A percentile compares a stretch with the other conserved stretches of the same genome.
phyloP scores from a whole-genome alignment of 148 eudicot genomes.

The Polygonum aviculare region DNA sequence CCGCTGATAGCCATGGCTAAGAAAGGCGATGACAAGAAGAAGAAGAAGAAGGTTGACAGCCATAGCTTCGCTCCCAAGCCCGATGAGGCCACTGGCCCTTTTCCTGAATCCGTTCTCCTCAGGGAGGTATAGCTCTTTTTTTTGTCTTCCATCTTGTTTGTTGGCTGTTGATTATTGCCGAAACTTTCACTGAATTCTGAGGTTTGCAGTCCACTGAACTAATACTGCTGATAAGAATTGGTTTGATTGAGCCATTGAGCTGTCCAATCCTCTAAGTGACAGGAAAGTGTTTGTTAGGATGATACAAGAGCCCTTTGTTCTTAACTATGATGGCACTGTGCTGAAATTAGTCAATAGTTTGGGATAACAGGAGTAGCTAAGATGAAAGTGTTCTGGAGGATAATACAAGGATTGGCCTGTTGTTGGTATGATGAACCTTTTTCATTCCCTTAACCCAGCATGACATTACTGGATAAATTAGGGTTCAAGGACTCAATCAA shows the following conservation, averaged over 20 bases:
- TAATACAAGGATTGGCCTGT: not conserved
- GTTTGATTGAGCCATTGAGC: not conserved
- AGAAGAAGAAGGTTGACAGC: slow-evolving; percentile 34
- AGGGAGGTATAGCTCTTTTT: slow-evolving; percentile 35
- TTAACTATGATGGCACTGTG: not conserved
- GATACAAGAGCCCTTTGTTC: too few relatives aligned
- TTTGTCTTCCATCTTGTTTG: not conserved
- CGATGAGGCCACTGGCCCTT: slow-evolving; percentile 77
- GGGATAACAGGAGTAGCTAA: not conserved
- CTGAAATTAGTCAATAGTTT: not conserved
- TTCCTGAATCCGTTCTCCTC: slow-evolving; percentile 80
- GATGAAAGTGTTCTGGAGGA: not conserved
- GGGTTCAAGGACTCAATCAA: not conserved
- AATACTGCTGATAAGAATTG: not conserved
- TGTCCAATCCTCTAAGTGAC: not conserved
- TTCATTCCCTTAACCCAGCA: not conserved
- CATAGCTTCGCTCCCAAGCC: slow-evolving; percentile 62
- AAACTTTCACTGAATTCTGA: too few relatives aligned
- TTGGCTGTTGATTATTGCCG: not conserved
- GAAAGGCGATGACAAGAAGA: slow-evolving; percentile 23
- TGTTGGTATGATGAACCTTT: not conserved
- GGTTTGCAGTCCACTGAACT: not conserved
- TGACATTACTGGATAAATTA: not conserved
- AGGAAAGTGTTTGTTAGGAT: not conserved
- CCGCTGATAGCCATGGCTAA: slow-evolving; percentile 22